These are phyloP conservation scores for Leishmania arabica DNA, from an alignment of 208 protist species.

Conservation along the genomic window DNA sequence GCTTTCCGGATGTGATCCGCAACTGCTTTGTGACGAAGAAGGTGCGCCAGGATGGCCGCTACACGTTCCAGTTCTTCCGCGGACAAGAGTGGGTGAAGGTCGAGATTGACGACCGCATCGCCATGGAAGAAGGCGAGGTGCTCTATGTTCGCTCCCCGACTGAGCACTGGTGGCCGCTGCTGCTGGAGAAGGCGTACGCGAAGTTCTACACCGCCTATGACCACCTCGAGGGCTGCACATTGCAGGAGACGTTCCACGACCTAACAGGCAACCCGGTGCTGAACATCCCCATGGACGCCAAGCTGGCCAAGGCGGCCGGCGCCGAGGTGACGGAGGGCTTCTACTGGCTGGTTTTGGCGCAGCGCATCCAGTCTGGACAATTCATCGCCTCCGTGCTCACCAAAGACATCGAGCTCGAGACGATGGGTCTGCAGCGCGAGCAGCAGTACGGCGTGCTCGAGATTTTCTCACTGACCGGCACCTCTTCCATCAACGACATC, in stretches of 20 bases:
- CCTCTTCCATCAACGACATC: slow-evolving; percentile 61
- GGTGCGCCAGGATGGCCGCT: slow-evolving; percentile 75
- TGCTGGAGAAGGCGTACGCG: slow-evolving; percentile 92
- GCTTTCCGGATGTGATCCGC: slow-evolving; percentile 73
- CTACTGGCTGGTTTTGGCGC: slow-evolving; percentile 70
- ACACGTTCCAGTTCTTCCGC: slow-evolving; percentile 87
- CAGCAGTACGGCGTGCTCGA: slow-evolving; percentile 83
- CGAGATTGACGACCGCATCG: slow-evolving; percentile 79
- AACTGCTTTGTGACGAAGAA: slow-evolving; percentile 86
- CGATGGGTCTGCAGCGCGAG: slow-evolving; percentile 66
- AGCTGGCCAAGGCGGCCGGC: slow-evolving; percentile 66
- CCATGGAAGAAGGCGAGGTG: slow-evolving; percentile 60
- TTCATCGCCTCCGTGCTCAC: slow-evolving; percentile 66
- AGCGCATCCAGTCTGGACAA: slow-evolving; percentile 59
- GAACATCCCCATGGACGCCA: slow-evolving; percentile 67
- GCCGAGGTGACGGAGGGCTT: slow-evolving; percentile 44
- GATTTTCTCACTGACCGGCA: slow-evolving; percentile 71
- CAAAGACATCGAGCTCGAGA: slow-evolving; percentile 54
- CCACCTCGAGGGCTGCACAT: slow-evolving; percentile 73
- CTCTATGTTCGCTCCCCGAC: slow-evolving; percentile 72
- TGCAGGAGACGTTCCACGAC: slow-evolving; percentile 80
- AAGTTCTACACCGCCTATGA: slow-evolving; percentile 87
- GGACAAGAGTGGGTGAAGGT: slow-evolving; percentile 73
- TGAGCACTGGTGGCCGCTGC: slow-evolving; percentile 81
- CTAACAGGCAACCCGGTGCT: slow-evolving; percentile 81